These are phyloP conservation scores for Gypsophila paniculata DNA, from an alignment of 179 eudicot genomes.

Conservation along the genomic window DNA sequence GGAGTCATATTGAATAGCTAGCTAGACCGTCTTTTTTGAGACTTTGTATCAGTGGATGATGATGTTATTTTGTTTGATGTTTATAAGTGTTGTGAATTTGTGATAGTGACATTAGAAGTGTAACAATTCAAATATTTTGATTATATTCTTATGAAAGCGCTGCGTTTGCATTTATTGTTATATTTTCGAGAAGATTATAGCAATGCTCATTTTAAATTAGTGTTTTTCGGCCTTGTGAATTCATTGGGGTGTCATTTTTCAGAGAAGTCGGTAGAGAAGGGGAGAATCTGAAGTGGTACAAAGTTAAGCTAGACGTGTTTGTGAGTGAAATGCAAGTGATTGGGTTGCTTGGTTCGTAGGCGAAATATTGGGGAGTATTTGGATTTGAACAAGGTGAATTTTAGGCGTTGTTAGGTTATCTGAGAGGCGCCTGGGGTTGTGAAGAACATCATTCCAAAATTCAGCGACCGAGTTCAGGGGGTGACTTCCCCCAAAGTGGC, in stretches of 20 bases:
- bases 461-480: conserved; percentile 76
- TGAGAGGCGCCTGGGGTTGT: conserved; percentile 22
- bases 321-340: conserved; percentile 22
- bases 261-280: conserved; percentile 19
- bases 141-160: neutral
- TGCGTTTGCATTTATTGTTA: neutral
- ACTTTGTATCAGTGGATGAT: neutral
- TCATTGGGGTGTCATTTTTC: conserved; percentile 28
- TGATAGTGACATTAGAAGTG: neutral
- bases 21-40: no score
- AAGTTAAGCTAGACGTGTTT: conserved; percentile 4
- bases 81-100: neutral
- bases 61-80: neutral
- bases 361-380: conserved; percentile 18
- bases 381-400: conserved; percentile 24
- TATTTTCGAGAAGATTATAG: neutral
- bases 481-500: conserved; percentile 77
- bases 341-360: conserved; percentile 22
- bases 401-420: conserved; percentile 1
- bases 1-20: no score
- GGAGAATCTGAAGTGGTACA: conserved; percentile 21
- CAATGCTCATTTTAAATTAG: conserved; percentile 7
- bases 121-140: neutral
- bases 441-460: conserved; percentile 43
- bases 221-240: conserved; percentile 9